Base-by-base conservation (phyloP, 208 protist species). In the Naegleria gruberi region DNA sequence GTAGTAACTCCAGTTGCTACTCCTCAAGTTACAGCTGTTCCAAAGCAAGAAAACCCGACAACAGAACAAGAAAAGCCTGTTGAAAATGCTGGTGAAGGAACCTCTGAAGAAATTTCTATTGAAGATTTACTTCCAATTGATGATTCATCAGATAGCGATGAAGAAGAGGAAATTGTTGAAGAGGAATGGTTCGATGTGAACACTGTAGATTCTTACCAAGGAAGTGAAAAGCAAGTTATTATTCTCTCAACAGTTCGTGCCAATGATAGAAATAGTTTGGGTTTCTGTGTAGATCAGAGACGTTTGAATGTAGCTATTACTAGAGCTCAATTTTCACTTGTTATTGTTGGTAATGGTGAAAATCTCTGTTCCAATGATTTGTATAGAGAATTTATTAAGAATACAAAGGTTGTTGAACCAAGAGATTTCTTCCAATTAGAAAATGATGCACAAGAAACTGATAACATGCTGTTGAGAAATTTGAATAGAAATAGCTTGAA, bases 181-280 rank as follows among this genome's bases (percentile, higher is more conserved):
- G 51, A 65, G 30, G 51, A 65, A 19, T 65, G 51, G 51, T 65
- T 65, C 19, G 87, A 93, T 77, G 77, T 95, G 23, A 81, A 83
- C 30, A 92, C 94, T 12, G 94, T 95, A 4, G 94, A 95, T 89
- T 90, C 89, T 5, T 95, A 92, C 55, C 93, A 95, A 84, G 94
- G 94, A 5, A 51, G 90, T 45, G 94, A 95, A 90, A 95, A 94
- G 90, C 93, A 95, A 46, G 77, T 93, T 37, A 91, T 95, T 10
- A 41, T 95, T 42, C n/a, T 95, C 17, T 93, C 92, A n/a, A 44
- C 91, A 8, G 93, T 95, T 46, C 90, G 93, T 40, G 81, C 57
- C 88, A 95, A 95, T 73, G 89, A 82, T n/a, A 30, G 77, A 30
- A 89, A 93, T 51, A 34, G 77, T 5, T 87, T 95, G 40, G 94